Base-by-base conservation (phyloP, 306 rosid genomes). In the Coriaria nepalensis region DNA sequence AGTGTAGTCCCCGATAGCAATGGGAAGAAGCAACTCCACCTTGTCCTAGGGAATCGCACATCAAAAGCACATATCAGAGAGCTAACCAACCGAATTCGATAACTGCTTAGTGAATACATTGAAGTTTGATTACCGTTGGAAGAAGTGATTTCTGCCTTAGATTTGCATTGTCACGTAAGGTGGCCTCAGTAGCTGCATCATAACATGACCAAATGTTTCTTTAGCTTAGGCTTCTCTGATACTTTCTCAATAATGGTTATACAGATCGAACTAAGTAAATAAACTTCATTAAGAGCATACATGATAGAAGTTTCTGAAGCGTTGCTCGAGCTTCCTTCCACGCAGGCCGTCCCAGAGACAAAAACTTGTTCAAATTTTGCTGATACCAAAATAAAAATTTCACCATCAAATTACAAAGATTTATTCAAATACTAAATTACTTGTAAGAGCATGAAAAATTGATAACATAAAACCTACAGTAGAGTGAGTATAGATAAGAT, bases 251-350 rank as follows among this genome's bases (percentile, higher is more conserved):
- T 29, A 53, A 20, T 6, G 11, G 15, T 37, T 35, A 13, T 13
- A 6, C 44, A 51, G 29, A 2, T 34, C 10, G 41, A 13, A 35
- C 12, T 40, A 29, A 49, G 14, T 8, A 15, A 7, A 32, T 6
- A n/a, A 35, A 13, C 4, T 43, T 7, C 8, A 55, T 35, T 42
- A 43, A 4, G n/a, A 47, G 12, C 63, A 33, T 60, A 84, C 97
- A 74, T 10, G 95, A 90, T 65, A 90, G 60, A 9, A 90, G 92
- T 69, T 75, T 81, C 59, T 84, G 94, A 57, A 90, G 74, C 3
- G 97, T 84, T 36, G 81, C 72, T 50, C 95, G 94, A 54, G 95
- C 95, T 79, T 90, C 97, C 70, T 73, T 90, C 97, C 97, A 90
- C 0, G 94, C 95, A 50, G 92, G 82, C 13, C 82, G 78, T 68